These are phyloP conservation scores for Penicillium palitans DNA, from an alignment of 2,329 filamentous ascomycete species.

Conservation along the genomic window DNA sequence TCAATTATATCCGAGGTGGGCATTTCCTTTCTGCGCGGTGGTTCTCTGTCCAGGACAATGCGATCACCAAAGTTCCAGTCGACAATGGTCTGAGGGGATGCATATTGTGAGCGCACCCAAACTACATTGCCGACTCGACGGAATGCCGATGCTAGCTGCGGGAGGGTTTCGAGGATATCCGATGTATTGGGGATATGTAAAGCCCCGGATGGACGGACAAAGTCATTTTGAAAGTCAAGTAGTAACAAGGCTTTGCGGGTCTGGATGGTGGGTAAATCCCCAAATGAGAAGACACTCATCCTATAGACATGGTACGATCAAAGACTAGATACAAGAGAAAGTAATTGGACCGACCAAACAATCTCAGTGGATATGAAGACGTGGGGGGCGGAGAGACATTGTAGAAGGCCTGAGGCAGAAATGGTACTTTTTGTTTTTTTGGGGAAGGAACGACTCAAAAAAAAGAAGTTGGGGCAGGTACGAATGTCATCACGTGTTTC, in stretches of 20 bases:
- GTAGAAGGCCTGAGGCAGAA: neutral
- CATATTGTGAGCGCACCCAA: slow-evolving; percentile 79
- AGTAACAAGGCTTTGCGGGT: slow-evolving; percentile 72
- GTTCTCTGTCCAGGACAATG: slow-evolving; percentile 41
- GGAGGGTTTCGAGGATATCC: slow-evolving; percentile 67
- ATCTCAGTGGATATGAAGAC: neutral
- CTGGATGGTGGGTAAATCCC: slow-evolving; percentile 50
- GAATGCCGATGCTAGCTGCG: slow-evolving; percentile 69
- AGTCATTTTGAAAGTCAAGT: slow-evolving; percentile 89
- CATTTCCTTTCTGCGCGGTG: slow-evolving; percentile 8
- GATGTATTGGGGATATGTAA: slow-evolving; percentile 64
- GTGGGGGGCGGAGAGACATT: neutral
- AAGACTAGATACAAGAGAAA: neutral
- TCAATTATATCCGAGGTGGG: slow-evolving; percentile 25
- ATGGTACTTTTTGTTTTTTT: neutral
- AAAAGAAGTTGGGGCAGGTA: neutral
- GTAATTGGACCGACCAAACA: neutral
- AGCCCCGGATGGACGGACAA: slow-evolving; percentile 67
- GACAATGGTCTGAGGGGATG: slow-evolving; percentile 59
- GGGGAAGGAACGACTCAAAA: neutral
- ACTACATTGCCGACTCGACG: slow-evolving; percentile 72
- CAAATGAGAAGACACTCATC: slow-evolving; percentile 36
- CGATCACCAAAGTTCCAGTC: slow-evolving; percentile 51
- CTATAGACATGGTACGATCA: slow-evolving; percentile 29
- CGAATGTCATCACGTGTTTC: neutral